These are phyloP conservation scores for Pisolithus microcarpus DNA, from an alignment of 768 basidiomycete species.

Conservation along the genomic window DNA sequence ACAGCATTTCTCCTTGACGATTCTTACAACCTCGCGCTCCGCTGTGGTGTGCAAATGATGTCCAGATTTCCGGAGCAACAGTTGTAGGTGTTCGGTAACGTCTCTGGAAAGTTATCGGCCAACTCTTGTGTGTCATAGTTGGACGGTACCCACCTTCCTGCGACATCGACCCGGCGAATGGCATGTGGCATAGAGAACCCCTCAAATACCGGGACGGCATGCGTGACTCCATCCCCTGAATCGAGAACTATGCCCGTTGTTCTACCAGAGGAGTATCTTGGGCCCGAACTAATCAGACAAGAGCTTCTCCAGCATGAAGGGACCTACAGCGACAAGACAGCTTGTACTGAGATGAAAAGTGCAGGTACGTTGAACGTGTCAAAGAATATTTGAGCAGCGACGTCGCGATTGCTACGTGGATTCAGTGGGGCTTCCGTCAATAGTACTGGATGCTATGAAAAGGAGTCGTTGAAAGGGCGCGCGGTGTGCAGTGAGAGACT, in stretches of 20 bases:
- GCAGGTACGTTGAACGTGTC: conserved; percentile 99
- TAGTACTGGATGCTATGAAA: conserved; percentile 83
- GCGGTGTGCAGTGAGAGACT: background rate
- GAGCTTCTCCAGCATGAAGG: background rate
- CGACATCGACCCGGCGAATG: conserved; percentile 91
- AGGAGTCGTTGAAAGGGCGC: conserved; percentile 8
- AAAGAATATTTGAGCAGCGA: conserved; percentile 98
- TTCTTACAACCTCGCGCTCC: conserved; percentile 92
- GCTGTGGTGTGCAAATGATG: conserved; percentile 95
- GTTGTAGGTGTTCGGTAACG: conserved; percentile 92
- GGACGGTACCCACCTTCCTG: conserved; percentile 62
- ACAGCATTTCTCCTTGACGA: conserved; percentile 98
- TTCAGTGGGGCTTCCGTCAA: conserved; percentile 97
- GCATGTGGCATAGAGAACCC: conserved; percentile 99
- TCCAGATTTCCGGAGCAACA: conserved; percentile 89
- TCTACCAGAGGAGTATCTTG: conserved; percentile 93
- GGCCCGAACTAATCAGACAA: conserved; percentile 9
- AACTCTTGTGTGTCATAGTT: background rate
- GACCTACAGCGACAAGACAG: conserved; percentile 87
- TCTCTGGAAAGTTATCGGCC: conserved; percentile 47
- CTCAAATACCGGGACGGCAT: conserved; percentile 97
- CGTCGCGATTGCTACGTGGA: conserved; percentile 91
- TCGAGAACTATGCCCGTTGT: conserved; percentile 99
- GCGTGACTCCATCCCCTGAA: conserved; percentile 97
- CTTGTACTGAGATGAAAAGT: conserved; percentile 93